These are phyloP conservation scores for Chrysanthemum makinoi DNA, from an alignment of 129 eudicot genomes.

Conservation along the genomic window DNA sequence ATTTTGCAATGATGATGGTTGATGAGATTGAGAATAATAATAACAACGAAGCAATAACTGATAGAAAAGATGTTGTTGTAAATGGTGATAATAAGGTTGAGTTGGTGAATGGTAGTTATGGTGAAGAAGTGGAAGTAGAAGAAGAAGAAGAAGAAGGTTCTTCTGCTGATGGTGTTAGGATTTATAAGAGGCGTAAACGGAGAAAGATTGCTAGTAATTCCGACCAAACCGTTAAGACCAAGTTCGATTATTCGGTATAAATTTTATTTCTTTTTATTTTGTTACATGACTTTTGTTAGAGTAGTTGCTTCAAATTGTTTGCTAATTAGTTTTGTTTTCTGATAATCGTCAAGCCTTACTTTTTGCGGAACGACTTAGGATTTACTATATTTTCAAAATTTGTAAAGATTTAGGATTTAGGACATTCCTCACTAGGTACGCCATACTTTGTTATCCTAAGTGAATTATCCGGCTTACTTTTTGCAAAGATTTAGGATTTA, in stretches of 20 bases:
- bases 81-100: background rate
- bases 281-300: background rate
- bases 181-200: slow-evolving; percentile 28
- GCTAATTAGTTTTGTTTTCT: background rate
- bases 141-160: background rate
- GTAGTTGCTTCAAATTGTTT: background rate
- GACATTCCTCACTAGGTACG: background rate
- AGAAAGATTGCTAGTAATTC: slow-evolving; percentile 18
- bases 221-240: slow-evolving; percentile 5
- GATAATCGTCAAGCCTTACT: no score
- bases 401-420: slow-evolving; percentile 11
- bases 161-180: slow-evolving; percentile 19
- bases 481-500: background rate
- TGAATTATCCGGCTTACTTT: background rate
- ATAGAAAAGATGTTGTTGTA: no score
- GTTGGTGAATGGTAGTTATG: slow-evolving; percentile 11
- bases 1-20: no score
- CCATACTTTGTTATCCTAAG: slow-evolving; percentile 10
- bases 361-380: no score
- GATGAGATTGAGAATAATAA: background rate
- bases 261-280: background rate
- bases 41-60: background rate
- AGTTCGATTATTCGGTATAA: slow-evolving; percentile 16
- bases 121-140: background rate
- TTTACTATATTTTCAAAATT: background rate